Conservation (phyloP, 176 grass and related monocot species). For the Olyra latifolia region DNA sequence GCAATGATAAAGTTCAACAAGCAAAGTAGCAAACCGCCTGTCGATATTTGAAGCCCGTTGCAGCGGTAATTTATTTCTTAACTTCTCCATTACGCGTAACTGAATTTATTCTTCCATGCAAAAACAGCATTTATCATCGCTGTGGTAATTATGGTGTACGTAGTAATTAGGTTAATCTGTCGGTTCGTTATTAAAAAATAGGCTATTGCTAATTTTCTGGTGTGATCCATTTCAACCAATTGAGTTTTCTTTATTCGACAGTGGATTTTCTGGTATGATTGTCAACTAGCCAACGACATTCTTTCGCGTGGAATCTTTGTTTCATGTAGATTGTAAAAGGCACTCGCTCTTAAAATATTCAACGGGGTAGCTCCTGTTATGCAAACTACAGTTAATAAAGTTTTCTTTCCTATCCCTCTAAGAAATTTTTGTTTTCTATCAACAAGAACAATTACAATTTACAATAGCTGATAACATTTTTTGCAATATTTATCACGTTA, state of each 20-base stretch:
- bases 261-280: no score
- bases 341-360: not conserved
- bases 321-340: not conserved
- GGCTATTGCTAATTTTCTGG: no score
- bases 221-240: not conserved
- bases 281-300: not conserved
- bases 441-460: no score
- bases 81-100: not conserved
- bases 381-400: not conserved
- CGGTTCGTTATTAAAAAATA: not conserved
- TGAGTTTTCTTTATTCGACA: not conserved
- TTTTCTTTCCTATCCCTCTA: no score
- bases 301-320: not conserved
- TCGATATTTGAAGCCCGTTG: slow-evolving; percentile 31
- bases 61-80: not conserved
- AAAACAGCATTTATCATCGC: not conserved
- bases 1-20: slow-evolving; percentile 12
- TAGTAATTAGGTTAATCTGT: not conserved
- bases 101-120: not conserved
- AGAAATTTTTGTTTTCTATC: no score
- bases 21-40: slow-evolving; percentile 30
- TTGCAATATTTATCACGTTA: no score
- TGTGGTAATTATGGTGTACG: not conserved
- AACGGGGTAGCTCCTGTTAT: not conserved
- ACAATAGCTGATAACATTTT: no score